Percentiles rank a stretch among this genome's conserved stretches.
Conservation (phyloP, 2,329 filamentous ascomycete species). For the Allantophomopsis lycopodina region DNA sequence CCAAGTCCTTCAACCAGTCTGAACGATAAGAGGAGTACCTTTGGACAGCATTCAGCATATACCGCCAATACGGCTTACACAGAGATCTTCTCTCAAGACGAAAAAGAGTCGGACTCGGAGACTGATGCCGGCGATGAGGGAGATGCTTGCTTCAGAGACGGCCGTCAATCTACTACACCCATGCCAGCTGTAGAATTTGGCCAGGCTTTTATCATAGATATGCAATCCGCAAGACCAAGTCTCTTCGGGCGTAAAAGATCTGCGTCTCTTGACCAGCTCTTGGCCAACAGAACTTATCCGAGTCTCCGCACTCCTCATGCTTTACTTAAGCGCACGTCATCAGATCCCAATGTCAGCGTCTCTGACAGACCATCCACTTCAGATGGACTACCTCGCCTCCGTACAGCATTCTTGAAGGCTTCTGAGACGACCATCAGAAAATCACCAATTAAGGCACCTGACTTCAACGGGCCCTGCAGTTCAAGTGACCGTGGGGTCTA, state of each 20-base stretch:
- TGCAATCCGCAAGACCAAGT: slow-evolving; percentile 6
- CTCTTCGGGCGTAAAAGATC: no score
- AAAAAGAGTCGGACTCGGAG: no score
- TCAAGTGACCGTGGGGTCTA: slow-evolving; percentile 10
- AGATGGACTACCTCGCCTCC: slow-evolving; percentile 1
- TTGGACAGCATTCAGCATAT: neutral
- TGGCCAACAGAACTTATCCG: no score
- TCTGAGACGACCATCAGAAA: slow-evolving; percentile 16
- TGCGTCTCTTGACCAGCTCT: no score
- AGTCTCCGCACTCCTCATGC: no score
- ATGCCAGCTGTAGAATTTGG: slow-evolving; percentile 9
- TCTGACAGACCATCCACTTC: neutral
- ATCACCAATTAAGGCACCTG: slow-evolving; percentile 9
- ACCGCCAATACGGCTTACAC: no score
- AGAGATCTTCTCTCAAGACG: no score
- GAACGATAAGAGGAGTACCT: neutral
- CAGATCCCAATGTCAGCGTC: no score
- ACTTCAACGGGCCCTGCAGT: slow-evolving; percentile 1
- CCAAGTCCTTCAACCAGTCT: neutral
- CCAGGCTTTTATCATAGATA: slow-evolving; percentile 15
- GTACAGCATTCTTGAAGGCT: slow-evolving; percentile 15
- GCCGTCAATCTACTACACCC: no score
- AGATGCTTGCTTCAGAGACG: neutral
- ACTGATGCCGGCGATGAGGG: neutral
- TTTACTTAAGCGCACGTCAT: no score